Conservation (phyloP, 148 eudicot genomes). For the Diospyros lotus region DNA sequence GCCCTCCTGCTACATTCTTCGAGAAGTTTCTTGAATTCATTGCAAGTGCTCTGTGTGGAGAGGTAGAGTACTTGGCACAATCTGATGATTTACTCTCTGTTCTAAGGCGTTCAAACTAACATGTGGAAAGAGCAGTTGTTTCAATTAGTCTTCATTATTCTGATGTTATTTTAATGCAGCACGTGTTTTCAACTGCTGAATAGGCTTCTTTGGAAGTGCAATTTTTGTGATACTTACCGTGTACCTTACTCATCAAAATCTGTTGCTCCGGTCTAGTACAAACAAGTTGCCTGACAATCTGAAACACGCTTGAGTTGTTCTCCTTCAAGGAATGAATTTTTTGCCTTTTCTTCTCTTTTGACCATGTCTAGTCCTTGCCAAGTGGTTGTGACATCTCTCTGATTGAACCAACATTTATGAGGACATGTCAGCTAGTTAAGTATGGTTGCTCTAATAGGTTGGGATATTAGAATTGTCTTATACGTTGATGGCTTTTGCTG, state of each 20-base stretch:
- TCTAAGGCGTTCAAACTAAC: background rate
- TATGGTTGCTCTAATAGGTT: too few species aligned
- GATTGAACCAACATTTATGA: too few species aligned
- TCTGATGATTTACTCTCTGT: background rate
- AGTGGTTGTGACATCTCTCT: too few species aligned
- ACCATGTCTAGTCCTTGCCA: too few species aligned
- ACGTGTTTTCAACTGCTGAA: background rate
- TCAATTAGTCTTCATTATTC: background rate
- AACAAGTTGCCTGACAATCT: background rate
- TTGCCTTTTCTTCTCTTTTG: too few species aligned
- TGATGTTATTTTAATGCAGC: background rate
- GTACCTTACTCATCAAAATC: background rate
- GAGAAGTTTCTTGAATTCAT: conserved; percentile 66
- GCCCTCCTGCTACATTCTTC: conserved; percentile 42
- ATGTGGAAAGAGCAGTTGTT: conserved; percentile 1
- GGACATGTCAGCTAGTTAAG: too few species aligned
- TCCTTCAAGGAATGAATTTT: too few species aligned
- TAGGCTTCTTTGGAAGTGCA: background rate
- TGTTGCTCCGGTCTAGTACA: background rate
- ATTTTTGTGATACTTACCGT: background rate
- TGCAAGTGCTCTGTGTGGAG: conserved; percentile 38
- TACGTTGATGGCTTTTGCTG: too few species aligned
- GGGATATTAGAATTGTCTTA: too few species aligned
- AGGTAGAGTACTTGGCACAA: conserved; percentile 44
- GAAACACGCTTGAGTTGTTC: too few species aligned